Evolutionary conservation across 2,329 filamentous ascomycete species (phyloP), one percentile per base, ranked within the genome.

Genomic region (Pyrenophora tritici-repentis): DNA sequence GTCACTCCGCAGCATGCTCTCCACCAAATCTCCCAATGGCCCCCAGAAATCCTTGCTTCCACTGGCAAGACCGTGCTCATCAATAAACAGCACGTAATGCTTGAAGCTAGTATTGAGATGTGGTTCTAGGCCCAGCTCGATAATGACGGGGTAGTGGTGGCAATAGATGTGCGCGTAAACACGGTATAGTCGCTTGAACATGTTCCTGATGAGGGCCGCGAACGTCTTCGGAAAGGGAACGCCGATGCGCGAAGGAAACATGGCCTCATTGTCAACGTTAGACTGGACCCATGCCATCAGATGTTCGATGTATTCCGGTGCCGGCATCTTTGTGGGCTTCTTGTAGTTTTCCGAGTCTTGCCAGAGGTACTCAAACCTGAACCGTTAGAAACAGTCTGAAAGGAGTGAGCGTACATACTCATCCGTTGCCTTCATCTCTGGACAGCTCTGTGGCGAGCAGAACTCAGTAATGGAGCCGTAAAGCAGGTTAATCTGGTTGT

Each of bases 361-460:
- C 94, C 94, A 99, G 61, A 99, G 87, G 76, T 99, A 99, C 76
- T 99, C 94, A 75, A 97, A 99, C 70, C 90, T 93, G 22, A 33
- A 4, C 3, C 52, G 42, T 64, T 34, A 65, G 42, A 5, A 13
- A 22, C 8, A 14, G 26, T 13, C 26, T 29, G 10, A 29, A 13
- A 13, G 26, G 26, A 12, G 26, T 8, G 13, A 12, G 18, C 6
- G 9, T 14, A 26, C 29, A 17, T 82, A 94, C 88, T 99, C 94
- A 78, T 99, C 95, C 8, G 94, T 99, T n/a, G 94, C 94, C 77
- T 99, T 99, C 94, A 99, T 99, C 78, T 97, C 94, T 0, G 94
- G 94, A 74, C 94, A 99, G 59, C 91, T 91, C 73, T 94, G 89
- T 26, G 94, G 93, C 20, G 94, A 97, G 81, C 94, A 99, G 77